Evolutionary conservation across 768 basidiomycete species (phyloP).

Genomic region (Royoungia palumana): DNA sequence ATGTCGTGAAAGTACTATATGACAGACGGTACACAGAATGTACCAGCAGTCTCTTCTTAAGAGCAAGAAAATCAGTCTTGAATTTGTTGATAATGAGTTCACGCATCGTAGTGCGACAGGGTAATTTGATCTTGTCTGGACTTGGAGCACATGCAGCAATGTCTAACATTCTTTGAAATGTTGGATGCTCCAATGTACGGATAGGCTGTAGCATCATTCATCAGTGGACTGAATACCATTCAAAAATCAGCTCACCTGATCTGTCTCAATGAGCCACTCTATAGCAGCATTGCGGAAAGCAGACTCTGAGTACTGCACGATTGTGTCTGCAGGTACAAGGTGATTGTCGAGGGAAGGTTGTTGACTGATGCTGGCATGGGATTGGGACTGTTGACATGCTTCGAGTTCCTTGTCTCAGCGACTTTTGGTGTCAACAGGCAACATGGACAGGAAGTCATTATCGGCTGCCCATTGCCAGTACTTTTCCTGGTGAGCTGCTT

Average conservation of each 20-base stretch:
- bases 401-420: not conserved
- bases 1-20: not conserved
- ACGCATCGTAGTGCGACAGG: not conserved
- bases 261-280: not conserved
- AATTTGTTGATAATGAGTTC: conserved; percentile 6
- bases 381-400: too few species aligned
- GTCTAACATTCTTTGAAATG: not conserved
- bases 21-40: not conserved
- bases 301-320: not conserved
- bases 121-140: conserved; percentile 1
- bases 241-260: not conserved
- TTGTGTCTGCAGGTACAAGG: not conserved
- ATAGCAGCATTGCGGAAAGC: not conserved
- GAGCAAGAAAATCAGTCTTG: not conserved
- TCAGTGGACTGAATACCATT: not conserved
- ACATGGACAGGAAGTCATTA: not conserved
- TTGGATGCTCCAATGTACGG: not conserved
- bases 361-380: not conserved
- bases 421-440: not conserved
- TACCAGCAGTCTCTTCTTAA: conserved; percentile 1
- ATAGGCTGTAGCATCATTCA: not conserved
- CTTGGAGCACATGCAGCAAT: not conserved
- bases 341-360: not conserved
- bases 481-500: not conserved
- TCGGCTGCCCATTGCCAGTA: conserved; percentile 3